These are phyloP conservation scores for Gyromitra esculenta DNA, from an alignment of 2,329 filamentous ascomycete species.

Conservation along the genomic window DNA sequence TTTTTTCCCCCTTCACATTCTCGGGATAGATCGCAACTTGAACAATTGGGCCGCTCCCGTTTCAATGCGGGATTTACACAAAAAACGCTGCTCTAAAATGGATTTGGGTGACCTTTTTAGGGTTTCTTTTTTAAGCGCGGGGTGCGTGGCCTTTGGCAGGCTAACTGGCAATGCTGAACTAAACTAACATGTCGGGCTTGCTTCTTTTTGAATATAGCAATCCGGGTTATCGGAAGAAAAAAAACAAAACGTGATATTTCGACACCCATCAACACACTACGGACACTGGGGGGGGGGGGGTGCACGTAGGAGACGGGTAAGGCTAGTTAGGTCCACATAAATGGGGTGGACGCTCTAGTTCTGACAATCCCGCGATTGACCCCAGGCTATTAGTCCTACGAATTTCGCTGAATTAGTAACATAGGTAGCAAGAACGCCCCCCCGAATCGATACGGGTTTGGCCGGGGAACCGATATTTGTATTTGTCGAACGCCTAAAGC, in stretches of 20 bases:
- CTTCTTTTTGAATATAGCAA: conserved; percentile 28
- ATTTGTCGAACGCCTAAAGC: neutral
- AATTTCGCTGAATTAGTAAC: conserved; percentile 5
- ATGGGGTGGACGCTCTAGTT: neutral
- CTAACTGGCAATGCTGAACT: conserved; percentile 11
- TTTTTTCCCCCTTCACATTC: neutral
- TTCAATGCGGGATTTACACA: conserved; percentile 23
- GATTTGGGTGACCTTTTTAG: conserved; percentile 1
- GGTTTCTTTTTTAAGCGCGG: conserved; percentile 29
- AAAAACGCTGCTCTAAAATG: conserved; percentile 15
- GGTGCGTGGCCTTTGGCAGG: conserved; percentile 19
- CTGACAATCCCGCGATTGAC: neutral
- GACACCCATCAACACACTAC: conserved; percentile 7
- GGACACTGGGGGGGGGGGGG: neutral
- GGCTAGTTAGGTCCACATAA: neutral
- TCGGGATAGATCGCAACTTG: neutral
- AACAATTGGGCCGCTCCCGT: neutral
- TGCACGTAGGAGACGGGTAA: neutral
- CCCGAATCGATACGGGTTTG: neutral
- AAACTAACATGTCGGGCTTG: conserved; percentile 6
- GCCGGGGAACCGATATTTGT: neutral
- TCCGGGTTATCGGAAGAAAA: conserved; percentile 45
- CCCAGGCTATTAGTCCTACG: neutral
- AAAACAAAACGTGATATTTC: conserved; percentile 33
- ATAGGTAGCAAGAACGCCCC: neutral